Base-by-base conservation (phyloP, 768 basidiomycete species). In the Cantharellus anzutake region DNA sequence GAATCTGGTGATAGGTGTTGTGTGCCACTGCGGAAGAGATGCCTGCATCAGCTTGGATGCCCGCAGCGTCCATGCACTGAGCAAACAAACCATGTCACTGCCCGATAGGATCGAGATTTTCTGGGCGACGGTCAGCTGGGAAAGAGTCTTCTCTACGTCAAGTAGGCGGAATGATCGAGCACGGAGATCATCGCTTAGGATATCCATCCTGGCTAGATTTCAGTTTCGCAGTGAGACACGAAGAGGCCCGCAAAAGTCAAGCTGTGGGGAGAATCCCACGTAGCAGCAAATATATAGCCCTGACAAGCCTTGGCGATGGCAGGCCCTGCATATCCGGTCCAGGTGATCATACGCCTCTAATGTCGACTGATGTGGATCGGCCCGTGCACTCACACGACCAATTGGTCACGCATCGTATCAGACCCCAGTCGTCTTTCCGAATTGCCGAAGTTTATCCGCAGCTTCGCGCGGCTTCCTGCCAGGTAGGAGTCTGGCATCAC, bases 41-140 rank as follows among this genome's bases (percentile, higher is more conserved):
- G 52, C 7, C 7, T 11, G 35, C 7, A 48, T 48, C 44, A 29
- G 44, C 44, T 29, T 11, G 29, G 11, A 29, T 48, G 29, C 44
- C 44, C 44, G 29, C 11, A 11, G 44, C 29, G 44, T 11, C 11
- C 44, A 48, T 11, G 44, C 11, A 29, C 29, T 48, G 44, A 48
- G 44, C 11, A 48, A 29, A 11, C 52, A 37, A 1, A 55, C 52
- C 52, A 55, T 11, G 14, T 84, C 84, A 20, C 81, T 82, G 16
- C 84, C 86, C 2, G 82, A 82, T 3, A 77, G 83, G 35, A 89
- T 73, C 48, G 74, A 71, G 65, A 87, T 84, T 0, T 84, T 81
- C 66, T 88, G 86, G 42, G 85, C 84, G 0, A 77, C 80, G 1
- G 82, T 83, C 62, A 87, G 70, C 60, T 78, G 72, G 16, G 79